Evolutionary conservation across 805 yeast genomes (phyloP).

Genomic region (Ogataea trehaloabstinens): DNA sequence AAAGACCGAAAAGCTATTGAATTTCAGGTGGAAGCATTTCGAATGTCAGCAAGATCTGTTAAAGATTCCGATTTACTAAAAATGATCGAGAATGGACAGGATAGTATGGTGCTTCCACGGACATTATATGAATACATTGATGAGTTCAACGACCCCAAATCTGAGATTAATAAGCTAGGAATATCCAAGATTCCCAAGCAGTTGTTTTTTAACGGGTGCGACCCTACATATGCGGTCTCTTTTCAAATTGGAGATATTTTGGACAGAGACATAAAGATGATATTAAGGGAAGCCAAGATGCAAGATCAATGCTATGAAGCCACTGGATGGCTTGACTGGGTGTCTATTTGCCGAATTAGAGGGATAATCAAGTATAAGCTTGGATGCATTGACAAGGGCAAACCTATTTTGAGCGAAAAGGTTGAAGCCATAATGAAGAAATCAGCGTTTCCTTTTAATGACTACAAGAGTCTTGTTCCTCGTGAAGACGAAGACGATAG

Average conservation of each 20-base stretch:
- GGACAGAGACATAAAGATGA: constrained; percentile 55
- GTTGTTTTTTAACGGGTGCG: constrained; percentile 69
- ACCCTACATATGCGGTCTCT: constrained; percentile 64
- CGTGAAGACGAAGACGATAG: constrained; percentile 33
- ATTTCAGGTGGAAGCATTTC: constrained; percentile 85
- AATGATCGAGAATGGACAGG: constrained; percentile 24
- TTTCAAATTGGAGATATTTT: constrained; percentile 78
- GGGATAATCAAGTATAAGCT: constrained; percentile 71
- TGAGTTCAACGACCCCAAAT: constrained; percentile 22
- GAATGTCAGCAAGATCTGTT: constrained; percentile 35
- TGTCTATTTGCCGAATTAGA: constrained; percentile 62
- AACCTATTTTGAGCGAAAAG: constrained; percentile 41
- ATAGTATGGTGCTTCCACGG: constrained; percentile 25
- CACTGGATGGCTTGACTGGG: constrained; percentile 78
- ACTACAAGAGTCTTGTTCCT: constrained; percentile 25
- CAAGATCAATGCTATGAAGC: constrained; percentile 49
- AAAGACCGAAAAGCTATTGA: constrained; percentile 49
- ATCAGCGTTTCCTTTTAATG: constrained; percentile 28
- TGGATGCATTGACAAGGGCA: constrained; percentile 54
- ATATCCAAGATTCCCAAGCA: constrained; percentile 38
- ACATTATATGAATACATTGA: constrained; percentile 17
- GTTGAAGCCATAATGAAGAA: constrained; percentile 43
- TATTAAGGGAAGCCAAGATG: constrained; percentile 40
- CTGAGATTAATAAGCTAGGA: constrained; percentile 19
- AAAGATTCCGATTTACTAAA: constrained; percentile 23